Evolutionary conservation across 768 basidiomycete species (phyloP).

Genomic region (Podaxis mareebaensis): DNA sequence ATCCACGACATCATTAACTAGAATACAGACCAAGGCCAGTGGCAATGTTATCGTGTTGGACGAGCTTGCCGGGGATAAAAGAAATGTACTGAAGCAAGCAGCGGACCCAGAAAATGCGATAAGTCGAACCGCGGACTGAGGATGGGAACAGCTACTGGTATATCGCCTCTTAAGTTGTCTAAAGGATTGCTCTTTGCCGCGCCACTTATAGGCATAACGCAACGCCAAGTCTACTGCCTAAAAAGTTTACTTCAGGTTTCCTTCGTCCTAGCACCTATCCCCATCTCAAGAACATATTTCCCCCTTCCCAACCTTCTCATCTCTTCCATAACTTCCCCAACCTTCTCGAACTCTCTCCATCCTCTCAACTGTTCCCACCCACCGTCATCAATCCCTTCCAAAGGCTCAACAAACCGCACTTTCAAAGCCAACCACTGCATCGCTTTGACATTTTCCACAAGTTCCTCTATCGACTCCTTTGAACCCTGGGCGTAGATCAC

Average conservation of each 20-base stretch:
- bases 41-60: too few species aligned
- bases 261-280: conserved; percentile 44
- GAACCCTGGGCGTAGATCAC: conserved; percentile 71
- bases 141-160: too few species aligned
- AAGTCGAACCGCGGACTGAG: too few species aligned
- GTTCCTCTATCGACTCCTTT: conserved; percentile 55
- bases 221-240: too few species aligned
- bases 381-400: conserved; percentile 18
- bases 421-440: conserved; percentile 81
- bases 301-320: conserved; percentile 61
- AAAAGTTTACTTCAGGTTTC: neutral
- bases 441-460: conserved; percentile 63
- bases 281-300: conserved; percentile 59
- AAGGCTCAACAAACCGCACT: conserved; percentile 58
- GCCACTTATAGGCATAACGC: too few species aligned
- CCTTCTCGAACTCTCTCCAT: conserved; percentile 71
- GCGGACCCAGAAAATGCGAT: too few species aligned
- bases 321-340: conserved; percentile 68
- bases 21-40: neutral
- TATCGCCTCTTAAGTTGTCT: too few species aligned
- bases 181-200: too few species aligned
- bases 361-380: conserved; percentile 12
- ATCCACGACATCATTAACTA: neutral
- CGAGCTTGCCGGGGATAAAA: too few species aligned
- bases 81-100: too few species aligned